Conservation (phyloP, 2,329 filamentous ascomycete genomes). For the Colletotrichum tofieldiae region DNA sequence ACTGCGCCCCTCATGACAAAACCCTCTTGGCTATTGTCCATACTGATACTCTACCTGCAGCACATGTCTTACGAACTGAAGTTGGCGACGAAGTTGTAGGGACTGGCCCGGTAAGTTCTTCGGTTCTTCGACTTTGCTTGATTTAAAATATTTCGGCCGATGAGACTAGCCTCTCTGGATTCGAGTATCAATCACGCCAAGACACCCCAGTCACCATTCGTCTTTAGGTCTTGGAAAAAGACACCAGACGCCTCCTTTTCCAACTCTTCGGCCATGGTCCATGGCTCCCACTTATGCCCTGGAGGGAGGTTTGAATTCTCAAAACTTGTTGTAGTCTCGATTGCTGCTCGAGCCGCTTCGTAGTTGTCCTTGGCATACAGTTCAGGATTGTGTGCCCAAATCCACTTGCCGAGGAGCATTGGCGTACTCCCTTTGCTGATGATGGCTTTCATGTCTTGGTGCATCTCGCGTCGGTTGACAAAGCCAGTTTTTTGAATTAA, state of each 20-base stretch:
- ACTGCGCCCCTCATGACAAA: too few relatives aligned
- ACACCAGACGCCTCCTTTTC: background rate
- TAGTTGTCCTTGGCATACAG: background rate
- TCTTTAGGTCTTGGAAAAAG: background rate
- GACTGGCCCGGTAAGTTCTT: too few relatives aligned
- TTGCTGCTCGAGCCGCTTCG: background rate
- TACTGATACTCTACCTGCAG: too few relatives aligned
- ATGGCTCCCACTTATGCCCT: background rate
- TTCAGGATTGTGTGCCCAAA: background rate
- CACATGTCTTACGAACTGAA: too few relatives aligned
- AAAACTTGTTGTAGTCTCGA: background rate
- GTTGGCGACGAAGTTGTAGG: too few relatives aligned
- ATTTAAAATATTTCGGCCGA: too few relatives aligned
- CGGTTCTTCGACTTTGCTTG: too few relatives aligned
- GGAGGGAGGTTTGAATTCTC: background rate
- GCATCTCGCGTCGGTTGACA: background rate
- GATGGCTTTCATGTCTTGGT: background rate
- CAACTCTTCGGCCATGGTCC: background rate
- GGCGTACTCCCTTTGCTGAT: background rate
- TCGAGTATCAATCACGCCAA: background rate
- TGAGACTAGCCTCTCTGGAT: too few relatives aligned
- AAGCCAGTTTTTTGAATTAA: background rate
- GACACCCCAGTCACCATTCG: background rate
- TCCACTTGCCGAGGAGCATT: constrained; percentile 1
- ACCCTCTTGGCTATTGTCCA: too few relatives aligned